These are phyloP conservation scores for Cladophialophora immunda DNA, from an alignment of 2,329 filamentous ascomycete species.

Conservation along the genomic window DNA sequence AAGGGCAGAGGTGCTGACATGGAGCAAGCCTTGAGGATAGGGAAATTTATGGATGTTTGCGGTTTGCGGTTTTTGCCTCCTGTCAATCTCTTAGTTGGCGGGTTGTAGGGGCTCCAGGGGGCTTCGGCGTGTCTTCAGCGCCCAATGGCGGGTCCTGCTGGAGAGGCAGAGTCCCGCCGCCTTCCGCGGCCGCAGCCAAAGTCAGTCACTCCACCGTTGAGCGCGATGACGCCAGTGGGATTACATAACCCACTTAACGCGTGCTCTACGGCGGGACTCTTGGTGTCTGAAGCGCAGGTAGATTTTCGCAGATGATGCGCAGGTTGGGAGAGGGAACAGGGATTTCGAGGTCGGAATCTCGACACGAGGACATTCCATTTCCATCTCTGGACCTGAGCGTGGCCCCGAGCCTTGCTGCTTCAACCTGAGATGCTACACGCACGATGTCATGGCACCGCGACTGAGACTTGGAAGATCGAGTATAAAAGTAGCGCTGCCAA, in stretches of 20 bases:
- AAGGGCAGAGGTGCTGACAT: conserved; percentile 16
- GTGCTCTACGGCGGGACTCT: background rate
- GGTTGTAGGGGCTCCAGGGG: conserved; percentile 10
- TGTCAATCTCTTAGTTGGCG: background rate
- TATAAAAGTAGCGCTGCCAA: too few species aligned
- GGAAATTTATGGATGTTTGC: conserved; percentile 1
- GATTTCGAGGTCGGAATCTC: too few species aligned
- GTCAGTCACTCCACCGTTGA: conserved; percentile 12
- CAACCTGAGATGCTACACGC: too few species aligned
- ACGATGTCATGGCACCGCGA: too few species aligned
- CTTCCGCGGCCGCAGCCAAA: conserved; percentile 16
- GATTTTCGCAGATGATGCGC: background rate
- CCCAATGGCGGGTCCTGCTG: conserved; percentile 12
- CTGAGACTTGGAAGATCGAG: too few species aligned
- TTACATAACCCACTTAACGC: conserved; percentile 3
- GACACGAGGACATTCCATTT: too few species aligned
- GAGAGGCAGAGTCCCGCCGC: conserved; percentile 15
- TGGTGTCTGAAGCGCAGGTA: background rate
- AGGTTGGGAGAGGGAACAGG: background rate
- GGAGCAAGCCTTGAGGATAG: background rate
- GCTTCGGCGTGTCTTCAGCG: conserved; percentile 17
- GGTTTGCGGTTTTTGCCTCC: conserved; percentile 20
- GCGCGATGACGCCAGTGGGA: background rate
- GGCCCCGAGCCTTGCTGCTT: too few species aligned
- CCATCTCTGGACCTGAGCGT: too few species aligned